A percentile compares a stretch with the other conserved stretches of the same genome.
These are phyloP conservation scores for Eragrostis nindensis DNA, from an alignment of 176 grass and related monocot species.

Conservation along the genomic window DNA sequence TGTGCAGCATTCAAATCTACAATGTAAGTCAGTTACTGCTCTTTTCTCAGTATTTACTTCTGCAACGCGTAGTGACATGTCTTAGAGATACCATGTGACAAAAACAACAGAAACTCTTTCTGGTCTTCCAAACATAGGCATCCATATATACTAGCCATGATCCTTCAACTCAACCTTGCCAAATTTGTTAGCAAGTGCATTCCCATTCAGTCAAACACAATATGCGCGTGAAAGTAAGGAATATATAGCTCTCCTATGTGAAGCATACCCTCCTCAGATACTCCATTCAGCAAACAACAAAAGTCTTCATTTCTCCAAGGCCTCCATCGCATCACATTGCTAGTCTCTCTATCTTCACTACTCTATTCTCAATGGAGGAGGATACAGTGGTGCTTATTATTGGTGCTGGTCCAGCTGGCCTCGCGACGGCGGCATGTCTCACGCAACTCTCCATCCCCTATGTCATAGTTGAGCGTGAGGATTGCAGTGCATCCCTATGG, in stretches of 20 bases:
- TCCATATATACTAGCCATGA: not conserved
- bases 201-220: not conserved
- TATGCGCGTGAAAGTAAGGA: not conserved
- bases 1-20: too few species aligned
- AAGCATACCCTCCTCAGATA: not conserved
- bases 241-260: not conserved
- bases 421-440: slow-evolving; percentile 39
- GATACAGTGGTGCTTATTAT: slow-evolving; percentile 16
- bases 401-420: slow-evolving; percentile 33
- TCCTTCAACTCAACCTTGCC: not conserved
- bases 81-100: too few species aligned
- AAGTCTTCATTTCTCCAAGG: not conserved
- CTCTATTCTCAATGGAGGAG: not conserved
- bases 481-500: slow-evolving; percentile 43
- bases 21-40: too few species aligned
- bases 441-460: not conserved
- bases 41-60: too few species aligned
- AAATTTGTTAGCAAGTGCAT: not conserved
- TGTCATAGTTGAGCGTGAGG: slow-evolving; percentile 30
- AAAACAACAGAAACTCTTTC: too few species aligned
- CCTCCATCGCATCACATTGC: not conserved
- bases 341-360: not conserved
- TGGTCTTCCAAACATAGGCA: too few species aligned
- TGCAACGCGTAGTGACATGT: too few species aligned
- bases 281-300: not conserved